Evolutionary conservation across 163 green algal species (phyloP).

Genomic region (Chlamydomonas reinhardtii): DNA sequence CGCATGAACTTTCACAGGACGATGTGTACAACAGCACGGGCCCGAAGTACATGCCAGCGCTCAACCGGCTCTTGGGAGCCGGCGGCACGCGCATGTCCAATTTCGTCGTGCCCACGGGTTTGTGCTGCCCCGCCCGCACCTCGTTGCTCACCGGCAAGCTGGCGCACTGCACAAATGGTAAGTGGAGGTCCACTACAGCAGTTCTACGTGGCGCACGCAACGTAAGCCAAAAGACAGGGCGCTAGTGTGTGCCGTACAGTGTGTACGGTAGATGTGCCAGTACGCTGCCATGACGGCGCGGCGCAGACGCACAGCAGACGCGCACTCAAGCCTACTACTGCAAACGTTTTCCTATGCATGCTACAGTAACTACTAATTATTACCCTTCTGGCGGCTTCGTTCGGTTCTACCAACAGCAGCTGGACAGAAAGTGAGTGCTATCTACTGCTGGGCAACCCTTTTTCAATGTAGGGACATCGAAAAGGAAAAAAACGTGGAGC

Average conservation of each 20-base stretch:
- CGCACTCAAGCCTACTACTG: too few species aligned
- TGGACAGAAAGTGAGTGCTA: neutral
- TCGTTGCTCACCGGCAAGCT: conserved; percentile 2
- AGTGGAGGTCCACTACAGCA: too few species aligned
- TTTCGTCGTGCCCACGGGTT: neutral
- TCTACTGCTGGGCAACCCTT: too few species aligned
- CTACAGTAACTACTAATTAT: neutral
- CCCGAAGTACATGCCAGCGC: neutral
- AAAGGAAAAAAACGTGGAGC: too few species aligned
- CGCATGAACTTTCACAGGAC: neutral
- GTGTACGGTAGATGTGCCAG: too few species aligned
- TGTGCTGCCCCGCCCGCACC: conserved; percentile 12
- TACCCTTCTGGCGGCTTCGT: neutral
- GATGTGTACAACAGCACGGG: neutral
- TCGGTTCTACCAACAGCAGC: neutral
- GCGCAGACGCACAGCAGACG: too few species aligned
- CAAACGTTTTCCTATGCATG: too few species aligned
- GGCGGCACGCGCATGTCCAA: neutral
- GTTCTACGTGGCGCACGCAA: too few species aligned
- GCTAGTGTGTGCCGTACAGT: too few species aligned
- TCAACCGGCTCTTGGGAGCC: neutral
- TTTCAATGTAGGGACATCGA: too few species aligned
- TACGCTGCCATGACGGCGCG: too few species aligned
- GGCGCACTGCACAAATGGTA: conserved; percentile 4
- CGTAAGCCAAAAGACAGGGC: too few species aligned